phyloP scores from a whole-genome alignment of 2,329 filamentous ascomycete genomes.

The Penicillium sp. region DNA sequence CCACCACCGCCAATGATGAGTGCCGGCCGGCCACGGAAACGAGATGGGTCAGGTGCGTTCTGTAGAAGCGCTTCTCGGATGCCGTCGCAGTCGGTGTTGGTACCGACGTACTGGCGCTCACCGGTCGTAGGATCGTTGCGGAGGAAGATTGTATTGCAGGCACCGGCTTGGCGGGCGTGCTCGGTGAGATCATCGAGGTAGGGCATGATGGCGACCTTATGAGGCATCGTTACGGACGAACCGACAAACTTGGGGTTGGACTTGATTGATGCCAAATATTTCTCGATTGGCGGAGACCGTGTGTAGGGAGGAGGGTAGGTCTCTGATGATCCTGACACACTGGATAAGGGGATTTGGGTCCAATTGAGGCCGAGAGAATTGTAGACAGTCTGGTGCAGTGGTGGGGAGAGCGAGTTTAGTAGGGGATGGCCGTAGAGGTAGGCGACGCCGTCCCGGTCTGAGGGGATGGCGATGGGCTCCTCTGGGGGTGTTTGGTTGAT shows the following conservation, averaged over 20 bases:
- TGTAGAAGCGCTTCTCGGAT: slow-evolving; percentile 69
- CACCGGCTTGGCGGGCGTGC: slow-evolving; percentile 70
- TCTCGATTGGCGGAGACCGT: slow-evolving; percentile 35
- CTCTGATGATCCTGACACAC: slow-evolving; percentile 28
- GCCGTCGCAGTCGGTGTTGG: slow-evolving; percentile 79
- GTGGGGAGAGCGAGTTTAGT: slow-evolving; percentile 56
- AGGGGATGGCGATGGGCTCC: slow-evolving; percentile 34
- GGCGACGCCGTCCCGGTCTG: slow-evolving; percentile 49
- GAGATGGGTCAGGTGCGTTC: slow-evolving; percentile 41
- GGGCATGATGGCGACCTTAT: slow-evolving; percentile 74
- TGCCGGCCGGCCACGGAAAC: slow-evolving; percentile 56
- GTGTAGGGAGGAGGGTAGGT: slow-evolving; percentile 39
- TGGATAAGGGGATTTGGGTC: slow-evolving; percentile 51
- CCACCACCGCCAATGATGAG: slow-evolving; percentile 77
- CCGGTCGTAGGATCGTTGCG: slow-evolving; percentile 44
- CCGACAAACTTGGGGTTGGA: slow-evolving; percentile 52
- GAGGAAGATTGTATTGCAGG: slow-evolving; percentile 76
- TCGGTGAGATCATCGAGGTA: slow-evolving; percentile 71
- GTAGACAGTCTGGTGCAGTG: slow-evolving; percentile 57
- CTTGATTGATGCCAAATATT: slow-evolving; percentile 37
- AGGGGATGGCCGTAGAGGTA: slow-evolving; percentile 59
- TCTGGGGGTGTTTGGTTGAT: slow-evolving; percentile 21
- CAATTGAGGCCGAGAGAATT: slow-evolving; percentile 52
- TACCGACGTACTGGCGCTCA: slow-evolving; percentile 61
- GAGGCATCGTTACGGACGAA: slow-evolving; percentile 77